Percentiles rank a stretch among this genome's conserved stretches.
Conservation (phyloP, 2,329 filamentous ascomycete species). For the Fusarium verrucosum region DNA sequence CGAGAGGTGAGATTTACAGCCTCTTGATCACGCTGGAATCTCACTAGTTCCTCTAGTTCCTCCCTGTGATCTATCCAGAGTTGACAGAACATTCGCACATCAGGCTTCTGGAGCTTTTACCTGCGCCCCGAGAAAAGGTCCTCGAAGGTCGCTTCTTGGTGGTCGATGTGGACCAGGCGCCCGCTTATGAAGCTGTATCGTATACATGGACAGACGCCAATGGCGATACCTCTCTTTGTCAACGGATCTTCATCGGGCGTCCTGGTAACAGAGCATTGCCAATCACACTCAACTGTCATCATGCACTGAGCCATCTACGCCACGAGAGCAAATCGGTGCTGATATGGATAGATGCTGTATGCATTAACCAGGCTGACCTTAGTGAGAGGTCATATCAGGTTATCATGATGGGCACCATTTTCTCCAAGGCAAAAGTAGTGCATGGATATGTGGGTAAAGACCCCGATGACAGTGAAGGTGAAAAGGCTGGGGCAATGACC, state of each 20-base stretch:
- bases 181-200: constrained; percentile 18
- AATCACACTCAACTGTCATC: constrained; percentile 21
- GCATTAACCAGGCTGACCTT: constrained; percentile 20
- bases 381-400: constrained; percentile 26
- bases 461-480: neutral
- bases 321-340: neutral
- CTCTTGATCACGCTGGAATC: neutral
- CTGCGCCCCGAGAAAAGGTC: neutral
- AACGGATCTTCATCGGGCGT: constrained; percentile 20
- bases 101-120: constrained; percentile 14
- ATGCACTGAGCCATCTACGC: constrained; percentile 12
- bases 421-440: constrained; percentile 11
- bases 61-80: constrained; percentile 11
- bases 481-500: neutral
- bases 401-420: constrained; percentile 18
- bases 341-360: constrained; percentile 27
- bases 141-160: constrained; percentile 18
- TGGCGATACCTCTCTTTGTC: constrained; percentile 13
- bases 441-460: constrained; percentile 23
- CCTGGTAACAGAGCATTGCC: constrained; percentile 14
- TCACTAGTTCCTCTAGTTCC: constrained; percentile 4
- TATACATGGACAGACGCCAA: constrained; percentile 25
- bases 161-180: neutral
- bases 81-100: constrained; percentile 2
- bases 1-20: constrained; percentile 9